phyloP scores from a whole-genome alignment of 2,329 filamentous ascomycete genomes.

The Nannizziopsis barbatae region DNA sequence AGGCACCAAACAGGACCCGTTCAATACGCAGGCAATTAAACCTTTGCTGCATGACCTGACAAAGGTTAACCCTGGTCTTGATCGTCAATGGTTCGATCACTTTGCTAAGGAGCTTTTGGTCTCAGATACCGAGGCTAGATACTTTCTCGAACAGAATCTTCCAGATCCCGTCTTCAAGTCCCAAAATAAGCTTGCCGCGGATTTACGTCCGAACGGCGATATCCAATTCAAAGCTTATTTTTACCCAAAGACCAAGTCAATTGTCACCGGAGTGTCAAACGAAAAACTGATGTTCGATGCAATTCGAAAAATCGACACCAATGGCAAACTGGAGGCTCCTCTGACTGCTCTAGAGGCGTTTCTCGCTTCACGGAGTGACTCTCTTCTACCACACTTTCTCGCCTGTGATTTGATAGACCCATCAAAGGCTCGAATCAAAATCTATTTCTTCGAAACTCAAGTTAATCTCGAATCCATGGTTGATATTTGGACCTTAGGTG shows the following conservation, averaged over 20 bases:
- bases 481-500: too few relatives aligned
- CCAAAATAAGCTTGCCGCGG: constrained; percentile 16
- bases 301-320: neutral
- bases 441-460: too few relatives aligned
- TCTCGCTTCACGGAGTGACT: too few relatives aligned
- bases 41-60: neutral
- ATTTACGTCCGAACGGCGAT: constrained; percentile 10
- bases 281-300: constrained; percentile 5
- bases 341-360: too few relatives aligned
- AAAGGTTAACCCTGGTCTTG: neutral
- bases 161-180: constrained; percentile 10
- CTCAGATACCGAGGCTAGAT: constrained; percentile 3
- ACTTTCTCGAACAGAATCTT: constrained; percentile 1
- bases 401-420: too few relatives aligned
- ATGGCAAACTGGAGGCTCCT: constrained; percentile 9
- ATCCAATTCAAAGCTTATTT: constrained; percentile 17
- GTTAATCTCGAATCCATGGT: too few relatives aligned
- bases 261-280: constrained; percentile 4
- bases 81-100: constrained; percentile 8
- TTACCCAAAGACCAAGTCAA: constrained; percentile 15
- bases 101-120: constrained; percentile 1
- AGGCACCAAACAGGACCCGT: constrained; percentile 7
- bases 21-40: constrained; percentile 5
- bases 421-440: too few relatives aligned
- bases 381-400: too few relatives aligned